These are phyloP conservation scores for Nitzschia putrida DNA, from an alignment of 108 stramenopile genomes.

Conservation along the genomic window DNA sequence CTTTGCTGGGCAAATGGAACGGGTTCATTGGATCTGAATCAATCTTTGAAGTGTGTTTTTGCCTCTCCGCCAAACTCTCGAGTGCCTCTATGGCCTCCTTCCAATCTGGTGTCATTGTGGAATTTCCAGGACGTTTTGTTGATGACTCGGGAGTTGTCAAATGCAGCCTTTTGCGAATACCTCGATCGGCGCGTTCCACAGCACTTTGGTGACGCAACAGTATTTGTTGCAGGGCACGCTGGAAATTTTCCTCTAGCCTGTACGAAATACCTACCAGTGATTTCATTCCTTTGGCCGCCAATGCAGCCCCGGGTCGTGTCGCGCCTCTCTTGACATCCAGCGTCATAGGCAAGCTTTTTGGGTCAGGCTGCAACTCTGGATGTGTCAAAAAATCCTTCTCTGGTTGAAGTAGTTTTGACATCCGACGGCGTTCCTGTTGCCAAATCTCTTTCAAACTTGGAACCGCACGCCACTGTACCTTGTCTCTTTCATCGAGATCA, in stretches of 20 bases:
- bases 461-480: slow-evolving; percentile 86
- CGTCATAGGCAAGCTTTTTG: slow-evolving; percentile 50
- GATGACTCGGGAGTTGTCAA: neutral
- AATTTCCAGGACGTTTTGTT: neutral
- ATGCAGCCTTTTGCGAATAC: neutral
- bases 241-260: slow-evolving; percentile 71
- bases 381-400: slow-evolving; percentile 70
- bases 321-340: slow-evolving; percentile 71
- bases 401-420: slow-evolving; percentile 62
- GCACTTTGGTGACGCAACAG: slow-evolving; percentile 38
- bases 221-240: slow-evolving; percentile 68
- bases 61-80: slow-evolving; percentile 1
- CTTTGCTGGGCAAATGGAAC: slow-evolving; percentile 2
- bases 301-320: slow-evolving; percentile 59
- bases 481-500: slow-evolving; percentile 52
- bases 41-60: neutral
- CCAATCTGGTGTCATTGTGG: slow-evolving; percentile 15
- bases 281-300: slow-evolving; percentile 68
- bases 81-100: slow-evolving; percentile 30
- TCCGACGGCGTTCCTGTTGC: slow-evolving; percentile 76
- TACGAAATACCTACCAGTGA: slow-evolving; percentile 56
- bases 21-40: slow-evolving; percentile 7
- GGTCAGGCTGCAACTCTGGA: neutral
- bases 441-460: slow-evolving; percentile 87
- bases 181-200: slow-evolving; percentile 22